phyloP scores from a whole-genome alignment of 1,284 basidiomycete species.

The Gymnopus androsaceus region DNA sequence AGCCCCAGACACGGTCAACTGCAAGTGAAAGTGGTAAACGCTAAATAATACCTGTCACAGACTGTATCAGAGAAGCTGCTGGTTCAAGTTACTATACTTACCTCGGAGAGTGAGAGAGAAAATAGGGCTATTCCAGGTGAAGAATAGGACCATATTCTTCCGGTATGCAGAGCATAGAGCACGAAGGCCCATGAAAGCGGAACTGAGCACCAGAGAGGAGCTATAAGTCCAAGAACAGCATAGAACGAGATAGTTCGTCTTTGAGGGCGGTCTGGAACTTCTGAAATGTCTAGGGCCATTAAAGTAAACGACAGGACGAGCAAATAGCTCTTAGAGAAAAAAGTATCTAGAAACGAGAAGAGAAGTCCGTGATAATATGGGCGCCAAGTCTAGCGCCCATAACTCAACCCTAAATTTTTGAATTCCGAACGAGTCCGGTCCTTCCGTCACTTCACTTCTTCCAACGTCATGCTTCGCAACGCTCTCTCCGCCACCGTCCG shows the following conservation, averaged over 20 bases:
- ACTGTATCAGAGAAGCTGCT: neutral
- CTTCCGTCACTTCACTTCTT: constrained; percentile 17
- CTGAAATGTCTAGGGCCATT: constrained; percentile 38
- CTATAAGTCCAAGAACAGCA: constrained; percentile 58
- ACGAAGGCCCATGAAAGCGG: constrained; percentile 75
- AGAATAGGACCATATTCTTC: constrained; percentile 44
- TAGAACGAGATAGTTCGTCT: constrained; percentile 56
- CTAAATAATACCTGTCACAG: constrained; percentile 75
- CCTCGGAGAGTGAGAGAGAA: constrained; percentile 60
- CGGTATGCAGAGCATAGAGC: constrained; percentile 51
- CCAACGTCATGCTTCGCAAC: constrained; percentile 65
- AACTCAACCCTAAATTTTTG: neutral
- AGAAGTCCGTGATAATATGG: neutral
- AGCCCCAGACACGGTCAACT: constrained; percentile 52
- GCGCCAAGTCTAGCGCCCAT: neutral
- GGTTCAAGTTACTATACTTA: constrained; percentile 27
- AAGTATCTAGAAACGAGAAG: too few relatives aligned
- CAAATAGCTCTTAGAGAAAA: constrained; percentile 3
- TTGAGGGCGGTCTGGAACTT: constrained; percentile 37
- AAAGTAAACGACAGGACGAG: constrained; percentile 19
- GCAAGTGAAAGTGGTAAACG: constrained; percentile 66
- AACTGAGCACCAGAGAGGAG: constrained; percentile 71
- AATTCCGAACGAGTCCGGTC: constrained; percentile 16
- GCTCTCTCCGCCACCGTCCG: constrained; percentile 59
- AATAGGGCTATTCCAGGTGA: constrained; percentile 43